phyloP scores from a whole-genome alignment of 2,329 filamentous ascomycete genomes.

The Pestalotiopsis sp. region DNA sequence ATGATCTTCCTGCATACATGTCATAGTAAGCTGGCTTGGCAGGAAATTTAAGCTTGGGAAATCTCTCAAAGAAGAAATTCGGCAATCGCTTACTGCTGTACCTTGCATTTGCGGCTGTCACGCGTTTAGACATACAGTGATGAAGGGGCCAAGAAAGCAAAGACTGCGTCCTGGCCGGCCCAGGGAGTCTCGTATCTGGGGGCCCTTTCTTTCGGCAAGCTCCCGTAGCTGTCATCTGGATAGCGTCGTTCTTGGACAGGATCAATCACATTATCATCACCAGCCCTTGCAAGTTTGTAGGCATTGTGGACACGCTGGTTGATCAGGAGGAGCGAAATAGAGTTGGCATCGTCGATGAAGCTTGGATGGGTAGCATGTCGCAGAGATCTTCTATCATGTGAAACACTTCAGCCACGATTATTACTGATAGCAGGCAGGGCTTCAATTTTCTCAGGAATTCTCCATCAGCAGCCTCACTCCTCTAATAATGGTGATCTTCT shows the following conservation, averaged over 20 bases:
- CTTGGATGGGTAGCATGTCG: too few species aligned
- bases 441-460: background rate
- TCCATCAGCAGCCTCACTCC: background rate
- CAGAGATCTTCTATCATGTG: background rate
- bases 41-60: too few species aligned
- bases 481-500: background rate
- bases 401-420: background rate
- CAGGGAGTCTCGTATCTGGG: background rate
- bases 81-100: background rate
- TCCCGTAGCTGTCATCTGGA: background rate
- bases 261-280: background rate
- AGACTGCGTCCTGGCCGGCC: background rate
- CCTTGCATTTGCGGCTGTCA: background rate
- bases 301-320: background rate
- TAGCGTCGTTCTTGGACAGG: background rate
- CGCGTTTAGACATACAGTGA: background rate
- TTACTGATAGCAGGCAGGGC: background rate
- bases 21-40: background rate
- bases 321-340: background rate
- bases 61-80: background rate
- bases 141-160: background rate
- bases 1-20: background rate
- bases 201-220: background rate
- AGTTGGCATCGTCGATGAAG: background rate
- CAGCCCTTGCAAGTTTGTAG: too few species aligned